Evolutionary conservation across 768 basidiomycete species (phyloP).

Genomic region (Lactifluus pinguis): DNA sequence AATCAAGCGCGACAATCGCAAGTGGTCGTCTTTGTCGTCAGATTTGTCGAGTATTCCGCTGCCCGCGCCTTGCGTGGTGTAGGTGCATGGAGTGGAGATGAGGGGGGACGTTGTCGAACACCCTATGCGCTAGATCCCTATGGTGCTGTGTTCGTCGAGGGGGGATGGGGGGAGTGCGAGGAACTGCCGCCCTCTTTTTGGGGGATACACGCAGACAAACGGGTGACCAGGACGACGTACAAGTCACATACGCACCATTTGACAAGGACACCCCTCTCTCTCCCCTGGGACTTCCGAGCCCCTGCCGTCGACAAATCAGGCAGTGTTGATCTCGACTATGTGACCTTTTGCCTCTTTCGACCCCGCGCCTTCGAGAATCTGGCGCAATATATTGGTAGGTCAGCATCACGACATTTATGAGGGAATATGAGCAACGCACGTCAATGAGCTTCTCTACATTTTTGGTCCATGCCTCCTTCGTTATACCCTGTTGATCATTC

Average conservation of each 20-base stretch:
- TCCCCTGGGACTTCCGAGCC: not conserved
- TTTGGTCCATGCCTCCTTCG: too few species aligned
- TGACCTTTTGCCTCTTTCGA: constrained; percentile 47
- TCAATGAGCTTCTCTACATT: too few species aligned
- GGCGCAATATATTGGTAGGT: too few species aligned
- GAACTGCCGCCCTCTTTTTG: not conserved
- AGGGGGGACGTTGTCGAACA: constrained; percentile 53
- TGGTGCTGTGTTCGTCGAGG: not conserved
- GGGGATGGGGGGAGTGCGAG: not conserved
- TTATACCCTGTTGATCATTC: too few species aligned
- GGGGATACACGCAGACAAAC: not conserved
- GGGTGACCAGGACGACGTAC: not conserved
- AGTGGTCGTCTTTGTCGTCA: constrained; percentile 11
- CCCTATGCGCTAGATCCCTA: constrained; percentile 15
- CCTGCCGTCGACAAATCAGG: constrained; percentile 20
- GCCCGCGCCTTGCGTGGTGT: constrained; percentile 40
- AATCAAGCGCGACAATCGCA: not conserved
- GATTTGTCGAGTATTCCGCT: not conserved
- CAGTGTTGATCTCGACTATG: constrained; percentile 53
- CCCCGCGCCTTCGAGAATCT: not conserved
- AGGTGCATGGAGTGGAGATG: constrained; percentile 48
- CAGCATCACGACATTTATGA: too few species aligned
- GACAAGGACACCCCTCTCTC: not conserved
- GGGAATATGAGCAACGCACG: too few species aligned
- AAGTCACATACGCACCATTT: not conserved